phyloP scores from a whole-genome alignment of 257 asterid genomes.

The Solanum phureja region DNA sequence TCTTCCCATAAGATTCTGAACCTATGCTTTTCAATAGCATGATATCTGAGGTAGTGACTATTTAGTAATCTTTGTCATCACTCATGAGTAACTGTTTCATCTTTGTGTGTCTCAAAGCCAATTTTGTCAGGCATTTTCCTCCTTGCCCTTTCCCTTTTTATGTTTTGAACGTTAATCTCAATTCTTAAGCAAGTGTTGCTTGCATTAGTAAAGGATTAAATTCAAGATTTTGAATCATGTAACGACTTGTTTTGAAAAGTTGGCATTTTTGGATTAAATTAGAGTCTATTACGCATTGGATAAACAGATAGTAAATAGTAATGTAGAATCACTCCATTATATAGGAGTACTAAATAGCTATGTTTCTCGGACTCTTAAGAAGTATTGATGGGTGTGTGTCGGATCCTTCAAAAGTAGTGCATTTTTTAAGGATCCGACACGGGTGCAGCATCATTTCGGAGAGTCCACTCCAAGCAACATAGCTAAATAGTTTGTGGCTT shows the following conservation, averaged over 20 bases:
- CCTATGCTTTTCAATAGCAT: not conserved
- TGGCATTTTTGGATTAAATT: not conserved
- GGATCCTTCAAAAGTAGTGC: not conserved
- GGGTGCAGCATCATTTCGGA: not conserved
- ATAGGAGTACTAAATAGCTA: not conserved
- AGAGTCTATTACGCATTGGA: not conserved
- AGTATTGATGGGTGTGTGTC: not conserved
- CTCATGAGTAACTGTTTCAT: not conserved
- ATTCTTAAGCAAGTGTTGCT: not conserved
- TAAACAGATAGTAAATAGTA: not conserved
- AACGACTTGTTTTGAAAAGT: not conserved
- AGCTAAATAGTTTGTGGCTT: not conserved
- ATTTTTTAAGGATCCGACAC: not conserved
- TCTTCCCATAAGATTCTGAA: not conserved
- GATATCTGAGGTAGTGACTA: not conserved
- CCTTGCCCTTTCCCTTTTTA: not conserved
- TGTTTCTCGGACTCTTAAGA: not conserved
- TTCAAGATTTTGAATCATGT: not conserved
- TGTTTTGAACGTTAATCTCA: not conserved
- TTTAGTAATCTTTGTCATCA: no score
- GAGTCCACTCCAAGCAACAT: not conserved
- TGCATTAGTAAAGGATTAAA: not conserved
- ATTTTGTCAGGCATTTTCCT: not conserved
- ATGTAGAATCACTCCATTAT: not conserved
- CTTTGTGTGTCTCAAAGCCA: not conserved